These are phyloP conservation scores for Thraustochytrium striatum DNA, from an alignment of 352 stramenopile species.

Conservation along the genomic window DNA sequence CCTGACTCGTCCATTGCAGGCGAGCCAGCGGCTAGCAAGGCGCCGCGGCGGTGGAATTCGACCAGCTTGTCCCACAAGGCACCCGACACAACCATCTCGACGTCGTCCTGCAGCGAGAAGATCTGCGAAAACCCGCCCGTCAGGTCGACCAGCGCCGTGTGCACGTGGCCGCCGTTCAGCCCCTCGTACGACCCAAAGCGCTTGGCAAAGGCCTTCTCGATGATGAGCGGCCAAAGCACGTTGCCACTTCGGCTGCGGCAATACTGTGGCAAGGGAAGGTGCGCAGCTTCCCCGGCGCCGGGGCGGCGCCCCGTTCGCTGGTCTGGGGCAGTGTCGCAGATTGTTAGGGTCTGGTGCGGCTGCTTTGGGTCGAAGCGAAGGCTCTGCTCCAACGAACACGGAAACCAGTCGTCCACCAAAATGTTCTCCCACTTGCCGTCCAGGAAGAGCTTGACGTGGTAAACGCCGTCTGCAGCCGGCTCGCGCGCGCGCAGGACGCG, in stretches of 20 bases:
- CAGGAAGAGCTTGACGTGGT: slow-evolving; percentile 57
- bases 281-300: not conserved
- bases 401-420: slow-evolving; percentile 58
- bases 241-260: slow-evolving; percentile 53
- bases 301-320: not conserved
- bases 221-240: slow-evolving; percentile 83
- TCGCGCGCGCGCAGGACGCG: slow-evolving; percentile 56
- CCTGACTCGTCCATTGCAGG: not conserved
- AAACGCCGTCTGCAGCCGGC: slow-evolving; percentile 52
- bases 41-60: slow-evolving; percentile 9
- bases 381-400: slow-evolving; percentile 47
- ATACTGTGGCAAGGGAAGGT: slow-evolving; percentile 25
- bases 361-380: not conserved
- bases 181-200: slow-evolving; percentile 79
- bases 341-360: too few species aligned
- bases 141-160: slow-evolving; percentile 55
- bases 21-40: slow-evolving; percentile 36
- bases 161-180: slow-evolving; percentile 70
- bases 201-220: slow-evolving; percentile 92
- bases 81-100: slow-evolving; percentile 10
- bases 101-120: slow-evolving; percentile 20
- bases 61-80: slow-evolving; percentile 26
- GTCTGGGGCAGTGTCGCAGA: not conserved
- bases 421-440: slow-evolving; percentile 52
- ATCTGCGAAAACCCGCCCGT: slow-evolving; percentile 54